Evolutionary conservation across 306 rosid genomes (phyloP).

Genomic region (Cicer pinnatifidum): DNA sequence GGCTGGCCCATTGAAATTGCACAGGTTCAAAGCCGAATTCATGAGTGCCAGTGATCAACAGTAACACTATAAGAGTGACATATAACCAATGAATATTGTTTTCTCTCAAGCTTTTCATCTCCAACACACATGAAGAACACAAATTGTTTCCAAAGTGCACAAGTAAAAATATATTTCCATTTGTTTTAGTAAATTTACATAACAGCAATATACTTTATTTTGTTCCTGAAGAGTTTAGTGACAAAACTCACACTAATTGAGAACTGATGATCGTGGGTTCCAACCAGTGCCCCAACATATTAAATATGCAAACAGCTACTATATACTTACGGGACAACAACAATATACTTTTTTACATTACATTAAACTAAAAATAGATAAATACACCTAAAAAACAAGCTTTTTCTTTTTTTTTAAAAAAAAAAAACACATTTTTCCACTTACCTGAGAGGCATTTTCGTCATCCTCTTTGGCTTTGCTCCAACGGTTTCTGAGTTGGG

Average conservation of each 20-base stretch:
- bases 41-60: not conserved
- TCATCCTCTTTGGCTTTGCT: conserved; percentile 40
- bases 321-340: not conserved
- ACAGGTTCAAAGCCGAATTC: too few species aligned
- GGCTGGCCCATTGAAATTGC: too few species aligned
- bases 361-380: not conserved
- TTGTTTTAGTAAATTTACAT: not conserved
- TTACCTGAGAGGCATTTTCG: conserved; percentile 51
- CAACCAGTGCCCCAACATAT: too few species aligned
- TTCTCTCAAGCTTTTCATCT: too few species aligned
- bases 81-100: too few species aligned
- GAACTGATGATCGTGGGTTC: too few species aligned
- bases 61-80: not conserved
- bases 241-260: too few species aligned
- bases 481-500: conserved; percentile 54
- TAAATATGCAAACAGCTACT: too few species aligned
- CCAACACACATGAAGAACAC: too few species aligned
- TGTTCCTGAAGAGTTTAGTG: too few species aligned
- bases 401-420: not conserved
- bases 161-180: not conserved
- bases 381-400: conserved; percentile 5
- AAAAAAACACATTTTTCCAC: not conserved
- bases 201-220: not conserved
- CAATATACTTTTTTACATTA: not conserved
- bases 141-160: not conserved